phyloP scores from a whole-genome alignment of 1,284 basidiomycete genomes.

The Amylostereum areolatum region DNA sequence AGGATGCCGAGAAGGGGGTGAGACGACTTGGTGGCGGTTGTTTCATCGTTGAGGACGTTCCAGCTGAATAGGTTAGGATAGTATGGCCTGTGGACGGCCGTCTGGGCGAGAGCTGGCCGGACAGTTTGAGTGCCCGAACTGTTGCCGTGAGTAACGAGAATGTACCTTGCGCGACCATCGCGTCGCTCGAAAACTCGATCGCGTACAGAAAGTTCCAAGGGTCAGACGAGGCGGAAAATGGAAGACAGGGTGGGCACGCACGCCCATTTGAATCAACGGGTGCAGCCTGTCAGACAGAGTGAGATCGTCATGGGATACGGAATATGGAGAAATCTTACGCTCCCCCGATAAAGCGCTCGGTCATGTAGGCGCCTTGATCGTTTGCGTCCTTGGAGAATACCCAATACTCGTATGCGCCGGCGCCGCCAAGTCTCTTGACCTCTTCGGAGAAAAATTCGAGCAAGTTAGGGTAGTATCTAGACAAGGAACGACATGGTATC shows the following conservation, averaged over 20 bases:
- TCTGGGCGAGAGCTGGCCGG: constrained; percentile 44
- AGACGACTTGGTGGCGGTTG: background rate
- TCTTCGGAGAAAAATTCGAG: constrained; percentile 51
- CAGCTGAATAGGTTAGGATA: constrained; percentile 29
- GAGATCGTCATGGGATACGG: background rate
- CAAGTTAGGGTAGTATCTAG: constrained; percentile 48
- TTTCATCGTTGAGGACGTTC: constrained; percentile 9
- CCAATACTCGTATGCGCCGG: constrained; percentile 43
- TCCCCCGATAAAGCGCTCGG: constrained; percentile 50
- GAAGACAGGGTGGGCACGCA: too few relatives aligned
- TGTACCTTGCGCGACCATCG: constrained; percentile 48
- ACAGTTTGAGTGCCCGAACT: background rate
- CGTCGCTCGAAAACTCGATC: constrained; percentile 50
- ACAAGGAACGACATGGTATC: constrained; percentile 3
- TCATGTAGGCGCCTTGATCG: constrained; percentile 42
- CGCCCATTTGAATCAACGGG: constrained; percentile 62
- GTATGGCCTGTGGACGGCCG: constrained; percentile 38
- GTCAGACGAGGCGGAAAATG: background rate
- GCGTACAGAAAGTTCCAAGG: constrained; percentile 37
- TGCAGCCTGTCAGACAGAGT: constrained; percentile 34
- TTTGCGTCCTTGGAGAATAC: constrained; percentile 49
- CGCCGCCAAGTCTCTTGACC: constrained; percentile 35
- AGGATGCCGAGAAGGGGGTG: constrained; percentile 44
- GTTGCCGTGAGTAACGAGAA: background rate
- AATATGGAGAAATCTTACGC: constrained; percentile 31